phyloP scores from a whole-genome alignment of 164 flowering plant species.

The Pachysandra terminalis region DNA sequence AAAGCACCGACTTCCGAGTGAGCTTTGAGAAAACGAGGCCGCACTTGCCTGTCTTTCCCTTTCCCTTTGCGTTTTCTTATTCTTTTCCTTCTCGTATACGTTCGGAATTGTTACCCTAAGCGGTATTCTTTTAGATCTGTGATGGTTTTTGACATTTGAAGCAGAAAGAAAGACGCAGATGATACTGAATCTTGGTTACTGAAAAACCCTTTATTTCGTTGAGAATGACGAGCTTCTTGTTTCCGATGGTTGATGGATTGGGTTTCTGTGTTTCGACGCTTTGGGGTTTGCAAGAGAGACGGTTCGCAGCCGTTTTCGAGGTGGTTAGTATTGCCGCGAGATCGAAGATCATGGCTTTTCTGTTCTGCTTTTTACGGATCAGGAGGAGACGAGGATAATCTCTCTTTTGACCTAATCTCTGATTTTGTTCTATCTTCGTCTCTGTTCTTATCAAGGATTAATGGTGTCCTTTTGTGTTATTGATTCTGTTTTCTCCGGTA shows the following conservation, averaged over 20 bases:
- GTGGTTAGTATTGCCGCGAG: slow-evolving; percentile 20
- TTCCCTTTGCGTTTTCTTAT: background rate
- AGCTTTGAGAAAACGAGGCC: no score
- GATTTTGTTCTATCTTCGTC: no score
- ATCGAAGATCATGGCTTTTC: slow-evolving; percentile 19
- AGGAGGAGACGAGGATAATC: background rate
- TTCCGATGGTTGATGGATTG: slow-evolving; percentile 23
- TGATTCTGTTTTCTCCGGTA: no score
- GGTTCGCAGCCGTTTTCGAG: slow-evolving; percentile 25
- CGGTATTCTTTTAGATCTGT: no score
- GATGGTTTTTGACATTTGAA: background rate
- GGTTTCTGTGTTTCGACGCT: slow-evolving; percentile 20
- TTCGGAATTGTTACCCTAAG: background rate
- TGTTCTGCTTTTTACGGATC: slow-evolving; percentile 20
- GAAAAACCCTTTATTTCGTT: background rate
- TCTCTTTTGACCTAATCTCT: no score
- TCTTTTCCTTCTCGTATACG: background rate
- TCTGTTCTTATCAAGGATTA: no score
- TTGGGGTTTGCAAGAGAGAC: slow-evolving; percentile 30
- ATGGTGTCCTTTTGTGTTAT: no score
- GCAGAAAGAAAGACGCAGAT: no score
- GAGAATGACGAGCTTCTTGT: slow-evolving; percentile 19
- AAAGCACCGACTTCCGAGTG: no score
- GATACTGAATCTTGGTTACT: background rate
- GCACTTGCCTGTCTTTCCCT: no score